Evolutionary conservation across 108 stramenopile species (phyloP).

Genomic region (Licmophora abbreviata): DNA sequence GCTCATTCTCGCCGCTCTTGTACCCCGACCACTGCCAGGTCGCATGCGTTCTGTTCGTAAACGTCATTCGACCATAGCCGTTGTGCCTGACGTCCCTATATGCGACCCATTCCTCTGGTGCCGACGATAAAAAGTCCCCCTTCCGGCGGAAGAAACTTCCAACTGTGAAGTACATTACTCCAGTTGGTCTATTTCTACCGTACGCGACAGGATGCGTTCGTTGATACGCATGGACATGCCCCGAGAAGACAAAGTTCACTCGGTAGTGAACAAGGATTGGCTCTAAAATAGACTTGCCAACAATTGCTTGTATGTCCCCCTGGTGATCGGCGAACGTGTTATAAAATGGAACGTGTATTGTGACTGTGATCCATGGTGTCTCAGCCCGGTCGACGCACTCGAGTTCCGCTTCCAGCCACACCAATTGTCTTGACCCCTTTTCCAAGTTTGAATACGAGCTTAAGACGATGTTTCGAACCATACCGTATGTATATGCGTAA

Average conservation of each 20-base stretch:
- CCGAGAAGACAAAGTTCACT: constrained; percentile 83
- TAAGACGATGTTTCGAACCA: constrained; percentile 59
- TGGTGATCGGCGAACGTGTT: constrained; percentile 65
- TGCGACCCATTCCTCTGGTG: constrained; percentile 72
- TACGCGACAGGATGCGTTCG: constrained; percentile 53
- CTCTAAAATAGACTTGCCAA: constrained; percentile 64
- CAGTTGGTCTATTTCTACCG: constrained; percentile 23
- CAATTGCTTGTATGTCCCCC: constrained; percentile 47
- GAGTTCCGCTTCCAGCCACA: constrained; percentile 66
- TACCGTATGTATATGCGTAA: constrained; percentile 65
- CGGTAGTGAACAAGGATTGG: constrained; percentile 64
- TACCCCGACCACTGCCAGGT: no score
- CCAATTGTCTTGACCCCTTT: constrained; percentile 58
- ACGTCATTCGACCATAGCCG: constrained; percentile 86
- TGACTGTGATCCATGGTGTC: constrained; percentile 80
- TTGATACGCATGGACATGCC: constrained; percentile 90
- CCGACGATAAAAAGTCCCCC: constrained; percentile 46
- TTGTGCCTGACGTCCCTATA: constrained; percentile 75
- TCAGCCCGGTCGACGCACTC: constrained; percentile 45
- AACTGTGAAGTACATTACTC: constrained; percentile 79
- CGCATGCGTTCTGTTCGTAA: no score
- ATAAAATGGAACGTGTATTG: constrained; percentile 78
- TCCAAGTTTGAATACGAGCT: constrained; percentile 60
- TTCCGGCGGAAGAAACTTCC: constrained; percentile 88
- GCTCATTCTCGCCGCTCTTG: no score